These are phyloP conservation scores for Meredithiella fracta DNA, from an alignment of 2,329 filamentous ascomycete genomes.

Conservation along the genomic window DNA sequence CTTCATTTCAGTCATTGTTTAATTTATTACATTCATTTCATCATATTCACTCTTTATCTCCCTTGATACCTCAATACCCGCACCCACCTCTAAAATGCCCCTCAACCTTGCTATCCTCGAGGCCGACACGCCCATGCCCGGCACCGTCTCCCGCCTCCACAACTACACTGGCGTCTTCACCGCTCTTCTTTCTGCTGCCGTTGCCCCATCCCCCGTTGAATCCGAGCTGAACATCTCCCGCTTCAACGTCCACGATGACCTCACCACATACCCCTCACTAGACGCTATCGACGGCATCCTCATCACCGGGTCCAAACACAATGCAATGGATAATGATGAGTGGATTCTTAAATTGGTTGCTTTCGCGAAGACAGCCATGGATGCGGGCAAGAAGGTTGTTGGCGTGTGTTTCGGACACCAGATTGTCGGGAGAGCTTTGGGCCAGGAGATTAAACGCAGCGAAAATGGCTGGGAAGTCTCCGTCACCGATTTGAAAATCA, in stretches of 20 bases:
- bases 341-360: slow-evolving; percentile 65
- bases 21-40: not conserved
- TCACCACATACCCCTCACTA: slow-evolving; percentile 50
- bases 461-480: slow-evolving; percentile 67
- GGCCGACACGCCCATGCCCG: slow-evolving; percentile 60
- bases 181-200: slow-evolving; percentile 38
- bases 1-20: no score
- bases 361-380: slow-evolving; percentile 44
- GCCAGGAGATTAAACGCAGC: slow-evolving; percentile 48
- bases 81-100: slow-evolving; percentile 20
- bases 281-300: slow-evolving; percentile 67
- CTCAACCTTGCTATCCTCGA: slow-evolving; percentile 76
- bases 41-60: not conserved
- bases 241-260: slow-evolving; percentile 50
- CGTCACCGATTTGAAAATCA: slow-evolving; percentile 53
- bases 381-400: slow-evolving; percentile 50
- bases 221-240: slow-evolving; percentile 40
- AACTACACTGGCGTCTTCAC: slow-evolving; percentile 58
- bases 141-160: slow-evolving; percentile 47
- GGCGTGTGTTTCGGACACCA: slow-evolving; percentile 83
- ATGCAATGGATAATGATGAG: slow-evolving; percentile 53
- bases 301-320: slow-evolving; percentile 59
- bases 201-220: slow-evolving; percentile 25
- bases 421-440: slow-evolving; percentile 60
- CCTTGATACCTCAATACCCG: not conserved